Evolutionary conservation across 306 rosid species (phyloP).

Genomic region (Oxytropis ochrocephala): DNA sequence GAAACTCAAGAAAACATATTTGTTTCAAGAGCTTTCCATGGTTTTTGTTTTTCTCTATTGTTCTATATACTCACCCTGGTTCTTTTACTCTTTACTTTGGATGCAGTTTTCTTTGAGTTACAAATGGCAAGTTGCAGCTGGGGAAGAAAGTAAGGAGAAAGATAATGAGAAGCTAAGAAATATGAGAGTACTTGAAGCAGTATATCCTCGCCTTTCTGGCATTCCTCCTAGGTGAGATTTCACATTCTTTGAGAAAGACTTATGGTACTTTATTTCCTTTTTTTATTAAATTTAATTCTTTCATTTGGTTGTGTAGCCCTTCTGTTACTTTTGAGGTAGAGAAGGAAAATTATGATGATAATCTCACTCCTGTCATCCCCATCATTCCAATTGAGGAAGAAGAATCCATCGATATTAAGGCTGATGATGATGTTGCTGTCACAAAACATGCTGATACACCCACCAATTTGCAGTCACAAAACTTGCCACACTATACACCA

Average conservation of each 20-base stretch:
- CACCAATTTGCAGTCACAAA: slow-evolving; percentile 8
- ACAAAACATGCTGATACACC: slow-evolving; percentile 1
- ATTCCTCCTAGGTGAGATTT: slow-evolving; percentile 55
- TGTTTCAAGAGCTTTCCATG: background rate
- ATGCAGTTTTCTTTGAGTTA: slow-evolving; percentile 35
- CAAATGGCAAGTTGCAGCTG: slow-evolving; percentile 58
- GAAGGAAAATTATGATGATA: slow-evolving; percentile 40
- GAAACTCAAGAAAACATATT: background rate
- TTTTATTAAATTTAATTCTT: background rate
- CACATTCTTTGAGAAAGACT: background rate
- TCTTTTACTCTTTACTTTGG: background rate
- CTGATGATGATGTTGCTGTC: slow-evolving; percentile 1
- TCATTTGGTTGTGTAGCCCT: slow-evolving; percentile 36
- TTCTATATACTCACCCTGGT: background rate
- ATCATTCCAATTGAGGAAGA: slow-evolving; percentile 57
- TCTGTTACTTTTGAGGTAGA: slow-evolving; percentile 34
- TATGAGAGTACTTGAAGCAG: slow-evolving; percentile 52
- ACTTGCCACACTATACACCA: background rate
- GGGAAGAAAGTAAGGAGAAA: slow-evolving; percentile 63
- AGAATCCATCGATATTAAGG: slow-evolving; percentile 16
- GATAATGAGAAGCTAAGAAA: slow-evolving; percentile 41
- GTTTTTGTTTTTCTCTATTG: background rate
- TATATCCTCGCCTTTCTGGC: slow-evolving; percentile 56
- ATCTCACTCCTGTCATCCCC: slow-evolving; percentile 47
- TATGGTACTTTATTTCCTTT: background rate